Percentiles rank a stretch among this genome's conserved stretches.
Conservation (phyloP, 768 basidiomycete genomes). For the Tricholoma flavovirens region DNA sequence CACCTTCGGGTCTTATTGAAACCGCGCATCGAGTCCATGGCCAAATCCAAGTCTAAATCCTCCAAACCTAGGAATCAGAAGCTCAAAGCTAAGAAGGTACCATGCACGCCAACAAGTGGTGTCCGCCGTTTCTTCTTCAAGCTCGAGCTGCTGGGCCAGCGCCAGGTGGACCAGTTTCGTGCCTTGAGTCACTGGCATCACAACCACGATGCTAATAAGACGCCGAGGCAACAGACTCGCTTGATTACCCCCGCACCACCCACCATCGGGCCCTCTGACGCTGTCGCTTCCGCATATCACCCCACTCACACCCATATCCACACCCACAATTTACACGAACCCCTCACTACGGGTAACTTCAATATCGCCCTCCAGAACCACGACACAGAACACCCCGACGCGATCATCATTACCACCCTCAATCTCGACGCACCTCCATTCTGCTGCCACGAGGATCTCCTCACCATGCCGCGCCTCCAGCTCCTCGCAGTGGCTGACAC, state of each 20-base stretch:
- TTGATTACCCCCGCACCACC: neutral
- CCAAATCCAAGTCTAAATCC: constrained; percentile 2
- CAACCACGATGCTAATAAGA: constrained; percentile 16
- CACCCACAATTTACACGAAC: neutral
- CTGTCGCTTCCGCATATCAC: neutral
- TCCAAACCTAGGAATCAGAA: neutral
- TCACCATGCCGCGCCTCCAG: constrained; percentile 52
- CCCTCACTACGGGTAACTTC: constrained; percentile 11
- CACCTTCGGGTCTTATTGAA: neutral
- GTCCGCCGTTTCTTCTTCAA: constrained; percentile 38
- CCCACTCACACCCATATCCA: neutral
- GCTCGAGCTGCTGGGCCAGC: constrained; percentile 26
- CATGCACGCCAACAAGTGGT: constrained; percentile 12
- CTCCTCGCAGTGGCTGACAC: constrained; percentile 47
- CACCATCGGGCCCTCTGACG: neutral
- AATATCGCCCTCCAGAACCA: constrained; percentile 59
- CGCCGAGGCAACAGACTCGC: neutral
- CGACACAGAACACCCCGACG: constrained; percentile 40
- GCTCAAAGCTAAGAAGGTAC: neutral
- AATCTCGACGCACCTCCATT: constrained; percentile 53
- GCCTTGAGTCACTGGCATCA: constrained; percentile 8
- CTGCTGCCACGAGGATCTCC: constrained; percentile 69
- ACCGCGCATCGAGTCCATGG: neutral
- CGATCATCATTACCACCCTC: constrained; percentile 59
- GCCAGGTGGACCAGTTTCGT: constrained; percentile 2